Percentiles rank a stretch among this genome's conserved stretches.
Evolutionary conservation across 495 filamentous ascomycete species (phyloP).

Genomic region (Lasiosphaeria hispida): DNA sequence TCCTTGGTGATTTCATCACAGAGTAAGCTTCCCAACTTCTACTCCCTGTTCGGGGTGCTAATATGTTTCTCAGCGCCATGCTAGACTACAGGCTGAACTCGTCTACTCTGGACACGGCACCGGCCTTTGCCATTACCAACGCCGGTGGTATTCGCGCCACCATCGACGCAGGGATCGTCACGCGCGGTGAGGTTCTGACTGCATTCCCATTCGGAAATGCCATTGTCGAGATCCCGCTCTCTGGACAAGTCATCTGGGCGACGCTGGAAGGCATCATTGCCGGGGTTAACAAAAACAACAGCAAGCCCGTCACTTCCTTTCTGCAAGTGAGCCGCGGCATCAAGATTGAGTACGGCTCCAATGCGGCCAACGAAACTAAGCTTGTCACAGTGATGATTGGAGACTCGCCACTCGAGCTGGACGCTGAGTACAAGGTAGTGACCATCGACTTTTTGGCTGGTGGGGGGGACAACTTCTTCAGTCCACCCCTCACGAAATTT

Average conservation of each 20-base stretch:
- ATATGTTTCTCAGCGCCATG: conserved; percentile 44
- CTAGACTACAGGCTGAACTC: conserved; percentile 47
- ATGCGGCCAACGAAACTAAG: conserved; percentile 23
- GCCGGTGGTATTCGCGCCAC: conserved; percentile 56
- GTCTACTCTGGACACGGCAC: conserved; percentile 29
- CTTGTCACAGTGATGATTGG: conserved; percentile 45
- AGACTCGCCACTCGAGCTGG: conserved; percentile 35
- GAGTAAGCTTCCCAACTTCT: conserved; percentile 31
- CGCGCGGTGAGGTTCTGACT: conserved; percentile 53
- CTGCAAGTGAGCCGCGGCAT: conserved; percentile 51
- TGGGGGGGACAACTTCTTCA: conserved; percentile 56
- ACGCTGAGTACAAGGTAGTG: conserved; percentile 46
- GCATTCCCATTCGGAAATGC: conserved; percentile 59
- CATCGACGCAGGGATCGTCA: conserved; percentile 52
- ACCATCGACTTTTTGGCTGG: conserved; percentile 55
- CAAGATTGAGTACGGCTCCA: conserved; percentile 46
- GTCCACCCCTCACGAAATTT: conserved; percentile 29
- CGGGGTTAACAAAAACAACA: conserved; percentile 45
- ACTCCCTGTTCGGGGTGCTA: neutral
- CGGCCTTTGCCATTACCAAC: conserved; percentile 52
- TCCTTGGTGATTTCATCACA: conserved; percentile 50
- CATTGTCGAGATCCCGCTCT: conserved; percentile 46
- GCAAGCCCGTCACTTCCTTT: conserved; percentile 46
- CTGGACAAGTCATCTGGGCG: conserved; percentile 48
- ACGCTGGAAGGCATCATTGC: conserved; percentile 50